Percentiles rank a stretch among this genome's conserved stretches.
phyloP scores from a whole-genome alignment of 306 rosid genomes.

The Sindora glabra region DNA sequence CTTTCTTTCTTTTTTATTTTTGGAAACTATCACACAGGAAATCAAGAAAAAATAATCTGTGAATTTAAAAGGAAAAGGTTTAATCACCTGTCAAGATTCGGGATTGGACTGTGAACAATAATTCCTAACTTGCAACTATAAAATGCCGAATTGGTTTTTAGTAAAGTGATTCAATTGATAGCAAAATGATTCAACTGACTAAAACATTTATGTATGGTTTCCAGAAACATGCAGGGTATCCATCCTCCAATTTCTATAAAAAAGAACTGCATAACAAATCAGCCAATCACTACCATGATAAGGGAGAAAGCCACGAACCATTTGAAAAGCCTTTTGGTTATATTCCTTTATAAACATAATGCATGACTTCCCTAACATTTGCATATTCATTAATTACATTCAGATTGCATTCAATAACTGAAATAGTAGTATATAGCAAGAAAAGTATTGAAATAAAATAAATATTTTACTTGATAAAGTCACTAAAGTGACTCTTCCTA shows the following conservation, averaged over 20 bases:
- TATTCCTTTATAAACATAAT: constrained; percentile 79
- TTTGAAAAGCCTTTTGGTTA: constrained; percentile 84
- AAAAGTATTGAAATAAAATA: no score
- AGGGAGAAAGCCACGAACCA: constrained; percentile 96
- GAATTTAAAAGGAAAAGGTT: background rate
- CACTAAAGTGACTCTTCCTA: no score
- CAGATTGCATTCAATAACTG: no score
- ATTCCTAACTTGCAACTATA: constrained; percentile 84
- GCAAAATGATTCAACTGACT: constrained; percentile 89
- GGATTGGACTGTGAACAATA: constrained; percentile 79
- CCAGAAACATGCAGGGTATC: constrained; percentile 84
- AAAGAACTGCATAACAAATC: constrained; percentile 70
- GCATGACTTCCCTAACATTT: constrained; percentile 82
- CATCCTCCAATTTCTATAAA: constrained; percentile 87
- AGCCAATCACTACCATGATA: constrained; percentile 81
- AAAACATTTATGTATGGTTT: constrained; percentile 92
- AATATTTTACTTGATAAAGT: no score
- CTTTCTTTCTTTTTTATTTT: no score
- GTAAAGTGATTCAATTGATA: constrained; percentile 76
- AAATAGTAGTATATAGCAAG: no score
- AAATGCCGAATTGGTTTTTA: constrained; percentile 83
- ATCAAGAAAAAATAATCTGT: no score
- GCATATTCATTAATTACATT: constrained; percentile 26
- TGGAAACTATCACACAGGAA: no score
- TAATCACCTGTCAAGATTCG: constrained; percentile 88